Base-by-base conservation (phyloP, 306 rosid genomes). In the Hippophae rhamnoides region DNA sequence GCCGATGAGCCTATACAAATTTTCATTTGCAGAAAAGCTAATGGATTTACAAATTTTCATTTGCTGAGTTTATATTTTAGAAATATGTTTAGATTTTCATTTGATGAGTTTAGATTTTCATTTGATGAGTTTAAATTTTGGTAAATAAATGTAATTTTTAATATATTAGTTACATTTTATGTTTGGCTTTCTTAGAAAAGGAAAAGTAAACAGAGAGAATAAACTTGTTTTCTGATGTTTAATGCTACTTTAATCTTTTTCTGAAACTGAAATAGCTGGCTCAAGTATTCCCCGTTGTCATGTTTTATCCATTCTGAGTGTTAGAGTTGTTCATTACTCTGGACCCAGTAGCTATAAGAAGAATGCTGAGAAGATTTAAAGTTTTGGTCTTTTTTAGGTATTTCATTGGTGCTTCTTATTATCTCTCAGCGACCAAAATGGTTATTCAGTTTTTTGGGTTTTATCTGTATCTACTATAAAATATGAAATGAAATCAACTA, bases 361-460 rank as follows among this genome's bases (percentile, higher is more conserved):
- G 56, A 50, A 65, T 56, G 26, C 45, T 45, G 10, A 18, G 74
- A 10, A 9, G 38, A 11, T 74, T 74, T 52, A 42, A 66, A 45
- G 68, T 11, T 61, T 8, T 65, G 43, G 46, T 52, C 10, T 52
- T 13, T 12, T 53, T 46, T 27, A 27, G 38, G 41, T 44, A 54
- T 63, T 51, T 65, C 43, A 54, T 13, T 44, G 26, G 42, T 56
- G 31, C 31, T 0, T 13, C 5, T 5, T 12, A 9, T 46, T 5
- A 10, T 25, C 41, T 40, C 18, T 46, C 40, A 31, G 61, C 41
- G 5, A 64, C 52, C n/a, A 5, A 18, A 51, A 23, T 12, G 18
- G 8, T 9, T 46, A 40, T 64, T 59, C 13, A 46, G 54, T 58
- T 41, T 54, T 57, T 52, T 46, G 52, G 12, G 48, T 25, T 45